Evolutionary conservation across 176 grass and related monocot genomes (phyloP).

Genomic region (Hordeum marinum): DNA sequence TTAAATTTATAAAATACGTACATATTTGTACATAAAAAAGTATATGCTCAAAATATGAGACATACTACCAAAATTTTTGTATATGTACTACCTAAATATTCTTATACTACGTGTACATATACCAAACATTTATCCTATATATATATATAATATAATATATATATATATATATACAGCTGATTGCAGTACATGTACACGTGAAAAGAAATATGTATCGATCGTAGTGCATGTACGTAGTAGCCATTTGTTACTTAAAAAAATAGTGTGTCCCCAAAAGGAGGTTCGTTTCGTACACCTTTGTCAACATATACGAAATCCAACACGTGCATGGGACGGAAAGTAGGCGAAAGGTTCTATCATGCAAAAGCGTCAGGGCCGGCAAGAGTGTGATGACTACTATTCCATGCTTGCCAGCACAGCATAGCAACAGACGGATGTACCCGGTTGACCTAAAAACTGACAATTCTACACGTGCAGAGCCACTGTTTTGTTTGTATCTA

Average conservation of each 20-base stretch:
- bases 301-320: neutral
- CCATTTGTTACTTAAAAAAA: neutral
- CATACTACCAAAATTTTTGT: no score
- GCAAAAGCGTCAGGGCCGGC: neutral
- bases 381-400: neutral
- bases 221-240: neutral
- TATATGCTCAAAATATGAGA: no score
- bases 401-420: neutral
- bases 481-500: neutral
- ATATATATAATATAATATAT: no score
- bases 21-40: no score
- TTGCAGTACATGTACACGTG: neutral
- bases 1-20: no score
- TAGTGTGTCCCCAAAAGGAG: neutral
- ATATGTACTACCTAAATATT: no score
- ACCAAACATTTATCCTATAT: no score
- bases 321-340: slow-evolving; percentile 29
- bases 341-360: slow-evolving; percentile 25
- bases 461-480: neutral
- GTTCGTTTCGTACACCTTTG: neutral
- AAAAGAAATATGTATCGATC: no score
- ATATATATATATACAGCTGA: no score
- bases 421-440: neutral
- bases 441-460: neutral
- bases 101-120: no score